phyloP scores from a whole-genome alignment of 257 asterid species.

The Eustoma russellianum region DNA sequence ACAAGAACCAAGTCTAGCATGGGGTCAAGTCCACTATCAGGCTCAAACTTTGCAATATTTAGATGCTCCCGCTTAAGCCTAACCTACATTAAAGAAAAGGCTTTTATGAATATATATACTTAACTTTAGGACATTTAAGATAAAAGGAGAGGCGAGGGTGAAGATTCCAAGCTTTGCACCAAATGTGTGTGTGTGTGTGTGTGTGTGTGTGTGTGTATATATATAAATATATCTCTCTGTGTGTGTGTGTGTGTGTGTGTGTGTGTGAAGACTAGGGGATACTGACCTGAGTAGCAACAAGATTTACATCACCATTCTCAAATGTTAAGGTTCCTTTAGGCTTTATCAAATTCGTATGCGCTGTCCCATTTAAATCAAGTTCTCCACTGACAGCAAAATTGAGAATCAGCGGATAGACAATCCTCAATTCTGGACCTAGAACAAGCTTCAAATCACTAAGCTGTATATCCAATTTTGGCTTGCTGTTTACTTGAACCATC shows the following conservation, averaged over 20 bases:
- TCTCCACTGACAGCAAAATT: constrained; percentile 97
- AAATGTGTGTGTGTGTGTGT: no score
- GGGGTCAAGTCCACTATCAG: constrained; percentile 96
- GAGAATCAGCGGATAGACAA: constrained; percentile 86
- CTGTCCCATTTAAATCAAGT: constrained; percentile 89
- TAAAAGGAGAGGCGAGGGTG: background rate
- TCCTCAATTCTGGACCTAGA: constrained; percentile 93
- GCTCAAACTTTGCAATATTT: constrained; percentile 92
- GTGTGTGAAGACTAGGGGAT: constrained; percentile 6
- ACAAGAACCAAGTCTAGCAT: constrained; percentile 82
- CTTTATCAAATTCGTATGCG: constrained; percentile 88
- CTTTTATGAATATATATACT: constrained; percentile 1
- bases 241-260: no score
- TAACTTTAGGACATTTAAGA: constrained; percentile 15
- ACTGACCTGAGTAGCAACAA: constrained; percentile 95
- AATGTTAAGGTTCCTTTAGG: constrained; percentile 82
- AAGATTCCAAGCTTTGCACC: no score
- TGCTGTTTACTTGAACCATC: constrained; percentile 56
- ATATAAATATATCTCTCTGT: no score
- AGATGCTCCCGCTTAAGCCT: constrained; percentile 95
- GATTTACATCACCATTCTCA: constrained; percentile 96
- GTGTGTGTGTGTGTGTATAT: no score
- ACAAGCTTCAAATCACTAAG: constrained; percentile 69
- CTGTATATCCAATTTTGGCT: constrained; percentile 77
- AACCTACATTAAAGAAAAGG: constrained; percentile 41